phyloP scores from a whole-genome alignment of 2,329 filamentous ascomycete species.

The Capronia epimyces region DNA sequence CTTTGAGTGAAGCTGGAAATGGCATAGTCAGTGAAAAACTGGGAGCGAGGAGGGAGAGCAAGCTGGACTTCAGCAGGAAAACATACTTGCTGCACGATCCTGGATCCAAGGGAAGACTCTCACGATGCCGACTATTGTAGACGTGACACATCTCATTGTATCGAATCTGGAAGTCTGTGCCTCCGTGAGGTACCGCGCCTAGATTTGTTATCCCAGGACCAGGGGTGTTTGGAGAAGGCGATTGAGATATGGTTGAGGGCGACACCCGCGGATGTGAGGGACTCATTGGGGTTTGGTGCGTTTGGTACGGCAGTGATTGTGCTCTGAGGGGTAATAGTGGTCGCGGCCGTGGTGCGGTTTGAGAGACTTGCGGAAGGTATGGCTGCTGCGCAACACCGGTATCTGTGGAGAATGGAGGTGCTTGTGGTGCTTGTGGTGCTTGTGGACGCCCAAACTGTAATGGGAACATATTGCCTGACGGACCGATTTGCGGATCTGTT shows the following conservation, averaged over 20 bases:
- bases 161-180: slow-evolving; percentile 15
- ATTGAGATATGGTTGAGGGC: slow-evolving; percentile 12
- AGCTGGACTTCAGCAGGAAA: not conserved
- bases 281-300: slow-evolving; percentile 11
- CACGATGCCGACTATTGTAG: slow-evolving; percentile 10
- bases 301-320: slow-evolving; percentile 5
- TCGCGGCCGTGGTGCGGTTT: not conserved
- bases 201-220: slow-evolving; percentile 4
- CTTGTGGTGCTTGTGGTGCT: too few relatives aligned
- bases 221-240: slow-evolving; percentile 8
- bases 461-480: slow-evolving; percentile 47
- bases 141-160: slow-evolving; percentile 17
- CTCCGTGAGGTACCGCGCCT: not conserved
- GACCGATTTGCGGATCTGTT: not conserved
- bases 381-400: slow-evolving; percentile 1
- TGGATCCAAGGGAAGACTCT: slow-evolving; percentile 19
- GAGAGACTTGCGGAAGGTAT: slow-evolving; percentile 12
- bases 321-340: slow-evolving; percentile 8
- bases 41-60: not conserved
- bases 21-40: not conserved
- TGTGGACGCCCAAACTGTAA: slow-evolving; percentile 72
- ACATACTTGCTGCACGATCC: slow-evolving; percentile 20
- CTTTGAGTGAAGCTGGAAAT: slow-evolving; percentile 40
- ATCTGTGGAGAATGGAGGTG: slow-evolving; percentile 46
- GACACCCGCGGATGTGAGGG: slow-evolving; percentile 11